Evolutionary conservation across 208 protist genomes (phyloP).

Genomic region (Acanthamoeba rhysodes): DNA sequence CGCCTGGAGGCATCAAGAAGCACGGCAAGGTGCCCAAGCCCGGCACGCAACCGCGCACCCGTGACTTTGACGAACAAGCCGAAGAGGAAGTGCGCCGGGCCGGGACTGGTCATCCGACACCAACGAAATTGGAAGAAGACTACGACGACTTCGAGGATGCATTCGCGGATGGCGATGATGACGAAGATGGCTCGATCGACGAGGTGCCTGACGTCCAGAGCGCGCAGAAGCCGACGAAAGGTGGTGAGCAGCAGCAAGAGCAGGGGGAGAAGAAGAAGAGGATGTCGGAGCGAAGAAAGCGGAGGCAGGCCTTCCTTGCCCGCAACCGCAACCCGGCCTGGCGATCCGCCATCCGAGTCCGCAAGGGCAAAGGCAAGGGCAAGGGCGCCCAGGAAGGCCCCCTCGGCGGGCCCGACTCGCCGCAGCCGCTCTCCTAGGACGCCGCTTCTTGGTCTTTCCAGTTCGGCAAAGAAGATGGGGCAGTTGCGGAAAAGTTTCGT

Average conservation of each 20-base stretch:
- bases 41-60: not conserved
- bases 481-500: too few species aligned
- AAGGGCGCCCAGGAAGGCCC: too few species aligned
- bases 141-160: slow-evolving; percentile 9
- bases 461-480: too few species aligned
- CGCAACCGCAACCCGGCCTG: slow-evolving; percentile 20
- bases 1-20: not conserved
- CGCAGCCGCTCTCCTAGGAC: too few species aligned
- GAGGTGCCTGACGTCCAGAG: not conserved
- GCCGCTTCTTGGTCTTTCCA: too few species aligned
- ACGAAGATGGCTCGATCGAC: not conserved
- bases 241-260: not conserved
- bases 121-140: not conserved
- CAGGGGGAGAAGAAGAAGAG: slow-evolving; percentile 2
- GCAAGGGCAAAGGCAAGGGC: not conserved
- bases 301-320: slow-evolving; percentile 53
- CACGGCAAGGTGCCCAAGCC: slow-evolving; percentile 27
- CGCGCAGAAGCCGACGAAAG: not conserved
- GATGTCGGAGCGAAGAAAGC: slow-evolving; percentile 48
- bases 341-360: not conserved
- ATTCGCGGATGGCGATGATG: not conserved
- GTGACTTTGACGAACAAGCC: not conserved
- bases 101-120: not conserved
- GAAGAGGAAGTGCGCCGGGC: too few species aligned
- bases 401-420: too few species aligned